Conservation (phyloP, 805 yeast species). For the Pichia thaimueangensis region DNA sequence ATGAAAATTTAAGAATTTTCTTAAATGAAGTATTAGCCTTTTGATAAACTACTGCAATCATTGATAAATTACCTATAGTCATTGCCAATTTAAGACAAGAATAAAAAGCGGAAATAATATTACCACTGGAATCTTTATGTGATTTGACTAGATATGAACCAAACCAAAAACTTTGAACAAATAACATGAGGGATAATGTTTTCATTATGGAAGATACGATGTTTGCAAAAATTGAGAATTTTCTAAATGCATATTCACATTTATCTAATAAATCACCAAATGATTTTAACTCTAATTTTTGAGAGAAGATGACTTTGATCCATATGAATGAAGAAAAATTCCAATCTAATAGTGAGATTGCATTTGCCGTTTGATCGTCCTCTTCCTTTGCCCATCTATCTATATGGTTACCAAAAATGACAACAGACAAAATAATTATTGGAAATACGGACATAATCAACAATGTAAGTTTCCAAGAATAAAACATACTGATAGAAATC, state of each 20-base stretch:
- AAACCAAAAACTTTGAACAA: conserved; percentile 90
- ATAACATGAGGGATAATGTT: conserved; percentile 59
- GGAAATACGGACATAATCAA: conserved; percentile 75
- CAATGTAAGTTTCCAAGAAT: conserved; percentile 81
- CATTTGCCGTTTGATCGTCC: conserved; percentile 47
- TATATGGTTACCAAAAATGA: conserved; percentile 45
- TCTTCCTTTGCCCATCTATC: conserved; percentile 46
- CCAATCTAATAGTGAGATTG: conserved; percentile 68
- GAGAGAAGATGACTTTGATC: conserved; percentile 57
- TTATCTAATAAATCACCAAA: conserved; percentile 31
- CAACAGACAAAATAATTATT: conserved; percentile 44
- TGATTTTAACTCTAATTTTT: conserved; percentile 40
- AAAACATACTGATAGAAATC: conserved; percentile 58
- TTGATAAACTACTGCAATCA: conserved; percentile 54
- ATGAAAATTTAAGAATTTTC: conserved; percentile 40
- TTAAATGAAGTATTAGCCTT: conserved; percentile 66
- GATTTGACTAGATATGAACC: conserved; percentile 62
- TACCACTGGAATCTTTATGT: conserved; percentile 47
- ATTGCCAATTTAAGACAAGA: conserved; percentile 72
- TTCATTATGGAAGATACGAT: conserved; percentile 53
- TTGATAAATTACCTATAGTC: conserved; percentile 47
- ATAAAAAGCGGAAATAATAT: conserved; percentile 76
- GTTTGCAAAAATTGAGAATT: conserved; percentile 41
- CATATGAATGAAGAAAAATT: conserved; percentile 51
- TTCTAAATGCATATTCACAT: conserved; percentile 36